Base-by-base conservation (phyloP, 106 monocot species). In the Cymbidium sinense region DNA sequence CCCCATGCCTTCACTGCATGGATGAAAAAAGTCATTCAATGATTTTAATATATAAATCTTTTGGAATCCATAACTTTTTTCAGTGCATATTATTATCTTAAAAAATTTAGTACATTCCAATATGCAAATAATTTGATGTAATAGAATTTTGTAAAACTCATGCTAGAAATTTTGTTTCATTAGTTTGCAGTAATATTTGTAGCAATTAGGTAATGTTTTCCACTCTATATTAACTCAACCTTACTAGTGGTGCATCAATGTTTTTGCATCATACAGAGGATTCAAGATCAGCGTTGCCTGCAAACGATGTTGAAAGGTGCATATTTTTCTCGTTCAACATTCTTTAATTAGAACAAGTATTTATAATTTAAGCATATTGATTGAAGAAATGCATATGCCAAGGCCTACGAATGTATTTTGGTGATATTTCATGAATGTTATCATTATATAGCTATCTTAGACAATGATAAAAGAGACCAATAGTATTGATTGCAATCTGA, bases 291-390 rank as follows among this genome's bases (percentile, higher is more conserved):
- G 81, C 82, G 12, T 72, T 86, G 12, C 96, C 89, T 31, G 79
- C 77, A 55, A 69, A 83, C 86, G 89, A 89, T 81, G 79, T 89
- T 88, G 96, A 93, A 89, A 93, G 96, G 96, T 96, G 72, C 64
- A 47, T 37, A 41, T 47, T 64, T 11, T 75, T 33, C 36, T 8
- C 9, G 19, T 20, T 36, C n/a, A 23, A 21, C 37, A 67, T 39
- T 71, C 13, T 67, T 31, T 62, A 62, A 62, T 62, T 27, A 47
- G 61, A 62, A 31, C 1, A 33, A 67, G 3, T 29, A 31, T 67
- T 0, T 67, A 67, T 67, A 67, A 31, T 33, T 67, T 9, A 29
- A 12, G 67, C 33, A 33, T 67, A 33, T 29, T 67, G 67, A 33
- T 67, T 33, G 31, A 33, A 31, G 15, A 3, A 67, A 33, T 67